Evolutionary conservation across 768 basidiomycete species (phyloP).

Genomic region (Strobilomyces dryophilus): DNA sequence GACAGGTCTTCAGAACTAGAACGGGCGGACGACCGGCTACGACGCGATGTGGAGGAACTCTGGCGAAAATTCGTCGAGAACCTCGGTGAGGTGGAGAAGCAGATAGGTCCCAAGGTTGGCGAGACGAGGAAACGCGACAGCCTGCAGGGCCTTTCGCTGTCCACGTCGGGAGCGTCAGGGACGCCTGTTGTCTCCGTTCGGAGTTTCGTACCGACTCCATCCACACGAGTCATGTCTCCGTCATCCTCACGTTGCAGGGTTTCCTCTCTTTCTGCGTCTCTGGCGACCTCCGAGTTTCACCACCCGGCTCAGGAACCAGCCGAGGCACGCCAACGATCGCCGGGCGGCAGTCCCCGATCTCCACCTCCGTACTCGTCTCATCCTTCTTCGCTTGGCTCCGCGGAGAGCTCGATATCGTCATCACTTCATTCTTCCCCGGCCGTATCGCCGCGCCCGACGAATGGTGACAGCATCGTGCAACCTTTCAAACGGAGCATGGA

Average conservation of each 20-base stretch:
- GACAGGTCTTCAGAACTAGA: constrained; percentile 55
- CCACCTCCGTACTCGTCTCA: constrained; percentile 36
- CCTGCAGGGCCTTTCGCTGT: constrained; percentile 17
- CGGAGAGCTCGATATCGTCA: constrained; percentile 20
- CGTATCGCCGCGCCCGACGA: constrained; percentile 21
- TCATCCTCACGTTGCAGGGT: constrained; percentile 38
- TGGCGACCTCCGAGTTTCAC: constrained; percentile 56
- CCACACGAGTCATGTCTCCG: constrained; percentile 35
- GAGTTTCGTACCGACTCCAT: constrained; percentile 52
- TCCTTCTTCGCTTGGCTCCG: constrained; percentile 29
- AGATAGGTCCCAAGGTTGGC: constrained; percentile 21
- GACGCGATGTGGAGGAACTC: constrained; percentile 53
- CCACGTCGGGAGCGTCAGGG: constrained; percentile 24
- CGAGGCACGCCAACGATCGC: constrained; percentile 12
- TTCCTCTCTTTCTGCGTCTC: constrained; percentile 70
- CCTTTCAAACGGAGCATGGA: constrained; percentile 47
- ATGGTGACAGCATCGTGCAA: constrained; percentile 26
- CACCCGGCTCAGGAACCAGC: constrained; percentile 31
- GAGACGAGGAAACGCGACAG: constrained; percentile 21
- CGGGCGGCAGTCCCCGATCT: constrained; percentile 22
- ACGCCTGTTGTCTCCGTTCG: constrained; percentile 40
- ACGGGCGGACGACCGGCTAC: constrained; percentile 49
- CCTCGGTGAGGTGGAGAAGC: constrained; percentile 41
- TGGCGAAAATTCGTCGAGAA: constrained; percentile 59
- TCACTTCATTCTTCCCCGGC: constrained; percentile 14